Conservation (phyloP, 2,329 filamentous ascomycete species). For the Aspergillus amoenus region DNA sequence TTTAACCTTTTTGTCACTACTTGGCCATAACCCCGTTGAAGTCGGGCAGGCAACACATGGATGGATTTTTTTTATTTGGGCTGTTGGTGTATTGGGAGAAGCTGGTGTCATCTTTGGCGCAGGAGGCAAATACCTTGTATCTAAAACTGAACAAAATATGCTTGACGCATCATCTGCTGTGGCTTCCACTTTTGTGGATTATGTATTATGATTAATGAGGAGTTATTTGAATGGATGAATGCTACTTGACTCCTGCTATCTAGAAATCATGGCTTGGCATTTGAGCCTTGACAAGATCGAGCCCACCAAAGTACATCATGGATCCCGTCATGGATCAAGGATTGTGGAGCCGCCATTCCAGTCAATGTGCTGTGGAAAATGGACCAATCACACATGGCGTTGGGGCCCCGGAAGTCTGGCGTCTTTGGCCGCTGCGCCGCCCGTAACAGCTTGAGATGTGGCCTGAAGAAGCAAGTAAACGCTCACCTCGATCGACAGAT, state of each 20-base stretch:
- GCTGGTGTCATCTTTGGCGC: slow-evolving; percentile 6
- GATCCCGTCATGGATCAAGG: too few species aligned
- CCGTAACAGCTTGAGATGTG: slow-evolving; percentile 34
- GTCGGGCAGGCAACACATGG: neutral
- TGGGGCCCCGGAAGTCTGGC: slow-evolving; percentile 26
- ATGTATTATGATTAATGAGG: slow-evolving; percentile 2
- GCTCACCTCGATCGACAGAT: neutral
- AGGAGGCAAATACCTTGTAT: slow-evolving; percentile 1
- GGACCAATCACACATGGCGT: slow-evolving; percentile 6
- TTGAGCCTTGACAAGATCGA: too few species aligned
- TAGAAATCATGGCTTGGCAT: too few species aligned
- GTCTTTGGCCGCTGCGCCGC: slow-evolving; percentile 30
- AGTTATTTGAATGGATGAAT: neutral
- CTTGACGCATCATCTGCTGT: slow-evolving; percentile 5
- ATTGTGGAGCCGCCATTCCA: too few species aligned
- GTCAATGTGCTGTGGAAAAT: neutral
- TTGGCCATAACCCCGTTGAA: slow-evolving; percentile 1
- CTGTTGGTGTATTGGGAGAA: slow-evolving; percentile 9
- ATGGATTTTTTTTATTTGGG: slow-evolving; percentile 6
- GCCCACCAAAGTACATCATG: too few species aligned
- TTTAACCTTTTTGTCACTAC: slow-evolving; percentile 3
- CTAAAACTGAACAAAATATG: slow-evolving; percentile 6
- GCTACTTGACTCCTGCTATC: too few species aligned
- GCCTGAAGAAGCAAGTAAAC: slow-evolving; percentile 22
- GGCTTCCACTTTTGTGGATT: neutral